Evolutionary conservation across 345 rosid species (phyloP), one percentile per base, ranked within the genome.

Genomic region (Laguncularia racemosa): DNA sequence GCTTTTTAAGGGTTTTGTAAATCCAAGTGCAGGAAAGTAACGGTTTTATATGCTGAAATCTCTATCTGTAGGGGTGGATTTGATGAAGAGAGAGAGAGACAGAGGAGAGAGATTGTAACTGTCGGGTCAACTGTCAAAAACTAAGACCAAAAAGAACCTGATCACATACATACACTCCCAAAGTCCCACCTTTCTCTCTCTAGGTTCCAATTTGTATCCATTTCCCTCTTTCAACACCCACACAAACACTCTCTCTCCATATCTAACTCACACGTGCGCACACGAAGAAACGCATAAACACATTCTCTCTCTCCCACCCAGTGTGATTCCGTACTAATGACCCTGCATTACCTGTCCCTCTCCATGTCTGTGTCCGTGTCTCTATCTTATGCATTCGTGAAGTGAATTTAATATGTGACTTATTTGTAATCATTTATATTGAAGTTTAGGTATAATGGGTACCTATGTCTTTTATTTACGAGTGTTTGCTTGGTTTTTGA

Each of bases 111-210:
- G 40, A 33, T 33, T 33, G 53, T 76, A 84, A 81, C 77, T 76
- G 93, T 80, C 76, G 76, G 82, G 93, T 83, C 97, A 90, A 90
- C 93, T 83, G 93, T 85, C 76, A 80, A 79, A 77, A 78, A 78
- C 84, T 69, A 78, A 77, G 75, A 43, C 62, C 77, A 71, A 75
- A 83, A 76, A 74, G 88, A 90, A 84, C 86, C 92, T 84, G 87
- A 78, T 81, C 87, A 69, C 78, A 62, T 83, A 52, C 62, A 62
- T 83, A 21, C 62, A 28, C 53, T 33, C 40, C 40, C 40, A 33
- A 54, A 61, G 65, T 67, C 88, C 73, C 80, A 73, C 83, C 77
- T 65, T 73, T 69, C 82, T 81, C 77, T 73, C 73, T 72, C 69
- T 64, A 57, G 58, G 64, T 67, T 51, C 46, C 67, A 70, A 66